Conservation (phyloP, 148 eudicot species). For the Heliosperma pusillum region DNA sequence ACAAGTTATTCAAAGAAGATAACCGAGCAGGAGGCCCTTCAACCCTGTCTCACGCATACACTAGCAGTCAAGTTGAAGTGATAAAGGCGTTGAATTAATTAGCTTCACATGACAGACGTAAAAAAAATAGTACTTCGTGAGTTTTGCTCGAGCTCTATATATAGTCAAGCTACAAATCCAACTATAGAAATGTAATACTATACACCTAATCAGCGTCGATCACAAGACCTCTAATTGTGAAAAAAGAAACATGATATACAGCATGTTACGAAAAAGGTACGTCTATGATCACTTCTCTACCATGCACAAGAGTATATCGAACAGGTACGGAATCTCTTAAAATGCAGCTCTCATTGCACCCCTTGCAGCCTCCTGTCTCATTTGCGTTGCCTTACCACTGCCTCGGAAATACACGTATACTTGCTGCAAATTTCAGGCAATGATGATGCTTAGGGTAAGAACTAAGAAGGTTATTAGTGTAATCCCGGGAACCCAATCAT, state of each 20-base stretch:
- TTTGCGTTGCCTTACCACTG: constrained; percentile 67
- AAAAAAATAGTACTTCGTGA: neutral
- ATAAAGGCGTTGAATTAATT: neutral
- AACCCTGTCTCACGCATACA: too few relatives aligned
- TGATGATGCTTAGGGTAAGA: neutral
- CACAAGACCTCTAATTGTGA: neutral
- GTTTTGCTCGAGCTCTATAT: neutral
- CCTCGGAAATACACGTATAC: constrained; percentile 91
- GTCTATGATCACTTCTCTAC: constrained; percentile 20
- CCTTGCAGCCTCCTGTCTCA: constrained; percentile 70
- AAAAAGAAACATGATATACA: constrained; percentile 19
- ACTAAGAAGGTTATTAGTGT: too few relatives aligned
- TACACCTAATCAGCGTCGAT: constrained; percentile 16
- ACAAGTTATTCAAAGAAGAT: neutral
- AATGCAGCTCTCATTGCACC: constrained; percentile 67
- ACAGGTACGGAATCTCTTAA: constrained; percentile 22
- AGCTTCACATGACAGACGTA: neutral
- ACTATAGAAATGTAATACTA: constrained; percentile 2
- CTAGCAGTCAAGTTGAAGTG: too few relatives aligned
- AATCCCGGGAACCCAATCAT: too few relatives aligned
- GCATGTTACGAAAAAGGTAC: constrained; percentile 16
- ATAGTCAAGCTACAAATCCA: constrained; percentile 6
- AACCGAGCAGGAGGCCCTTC: too few relatives aligned
- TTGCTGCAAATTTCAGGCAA: constrained; percentile 46
- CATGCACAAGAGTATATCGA: constrained; percentile 22